Evolutionary conservation across 2,329 filamentous ascomycete species (phyloP), one percentile per base, ranked within the genome.

Genomic region (Tympanopsis confertula): DNA sequence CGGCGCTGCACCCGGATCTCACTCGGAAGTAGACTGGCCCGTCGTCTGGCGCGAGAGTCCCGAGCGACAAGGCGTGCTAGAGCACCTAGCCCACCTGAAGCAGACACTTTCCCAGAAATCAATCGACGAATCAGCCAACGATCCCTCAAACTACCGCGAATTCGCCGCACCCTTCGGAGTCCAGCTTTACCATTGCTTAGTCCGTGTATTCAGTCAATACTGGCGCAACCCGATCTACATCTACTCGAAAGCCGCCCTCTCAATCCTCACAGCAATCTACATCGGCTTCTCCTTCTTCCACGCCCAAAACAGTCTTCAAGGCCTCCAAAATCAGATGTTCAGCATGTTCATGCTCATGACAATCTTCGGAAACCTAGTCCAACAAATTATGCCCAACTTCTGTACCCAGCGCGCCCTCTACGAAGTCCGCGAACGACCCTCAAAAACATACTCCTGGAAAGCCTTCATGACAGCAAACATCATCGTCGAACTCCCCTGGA

Each of bases 181-280:
- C 1, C 87, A 94, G 51, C 57, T 89, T 1, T 58, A 55, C 32
- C 66, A 77, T 41, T 82, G 86, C 30, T 75, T 74, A 2, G 47
- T 66, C 5, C 78, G 82, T 42, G 75, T 85, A 12, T 86, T 85
- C 56, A 68, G 82, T 49, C 82, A 87, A 53, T 85, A 85, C 63
- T 88, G 83, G 82, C 73, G 83, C 37, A 83, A 71, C 1, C 83
- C 83, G 0, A 66, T 71, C 2, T 88, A 87, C 58, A 78, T 88
- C 49, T 86, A 82, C 59, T 73, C 76, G 38, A 87, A 87, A 58
- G 48, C 69, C 1, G 55, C 68, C 1, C 69, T 85, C 17, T 75
- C 70, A 43, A 58, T 69, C 20, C 50, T 65, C 15, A 43, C 50
- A 13, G 42, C 45, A 42, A 36, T 82, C 7, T 83, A 82, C 54